Evolutionary conservation across 2,329 filamentous ascomycete genomes (phyloP).

Genomic region (Monosporascus sp.): DNA sequence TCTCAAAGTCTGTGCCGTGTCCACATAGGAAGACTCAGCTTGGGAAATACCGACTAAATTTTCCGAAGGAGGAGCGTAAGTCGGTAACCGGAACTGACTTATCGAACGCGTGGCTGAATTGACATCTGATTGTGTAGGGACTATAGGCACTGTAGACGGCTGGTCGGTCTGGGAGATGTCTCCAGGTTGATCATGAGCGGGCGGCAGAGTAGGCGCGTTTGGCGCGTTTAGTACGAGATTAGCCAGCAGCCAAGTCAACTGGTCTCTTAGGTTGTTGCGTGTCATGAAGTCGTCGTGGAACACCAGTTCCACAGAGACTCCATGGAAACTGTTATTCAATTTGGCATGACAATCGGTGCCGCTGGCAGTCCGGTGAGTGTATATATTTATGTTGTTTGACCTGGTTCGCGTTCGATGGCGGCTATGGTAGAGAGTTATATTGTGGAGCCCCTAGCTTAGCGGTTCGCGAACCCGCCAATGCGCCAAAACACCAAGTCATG

Average conservation of each 20-base stretch:
- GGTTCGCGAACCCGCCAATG: constrained; percentile 8
- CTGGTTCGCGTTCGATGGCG: neutral
- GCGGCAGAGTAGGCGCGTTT: constrained; percentile 32
- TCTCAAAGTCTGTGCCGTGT: constrained; percentile 9
- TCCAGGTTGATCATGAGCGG: constrained; percentile 18
- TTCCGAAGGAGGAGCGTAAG: constrained; percentile 1
- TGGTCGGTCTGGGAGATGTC: constrained; percentile 19
- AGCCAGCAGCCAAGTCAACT: constrained; percentile 52
- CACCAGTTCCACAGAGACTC: constrained; percentile 27
- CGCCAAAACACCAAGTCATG: constrained; percentile 13
- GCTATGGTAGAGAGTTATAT: neutral
- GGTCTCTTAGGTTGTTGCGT: constrained; percentile 53
- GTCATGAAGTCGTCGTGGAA: constrained; percentile 50
- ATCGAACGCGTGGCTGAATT: constrained; percentile 11
- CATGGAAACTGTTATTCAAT: constrained; percentile 20
- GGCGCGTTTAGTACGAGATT: constrained; percentile 38
- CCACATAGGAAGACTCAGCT: constrained; percentile 16
- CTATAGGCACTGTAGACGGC: constrained; percentile 8
- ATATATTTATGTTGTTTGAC: too few relatives aligned
- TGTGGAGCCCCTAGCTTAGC: neutral
- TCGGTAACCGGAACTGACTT: too few relatives aligned
- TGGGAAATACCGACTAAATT: constrained; percentile 1
- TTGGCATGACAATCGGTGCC: constrained; percentile 2
- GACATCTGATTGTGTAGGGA: constrained; percentile 9
- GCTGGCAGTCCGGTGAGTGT: too few relatives aligned